Evolutionary conservation across 2,329 filamentous ascomycete genomes (phyloP).

Genomic region (Sclerotinia minor): DNA sequence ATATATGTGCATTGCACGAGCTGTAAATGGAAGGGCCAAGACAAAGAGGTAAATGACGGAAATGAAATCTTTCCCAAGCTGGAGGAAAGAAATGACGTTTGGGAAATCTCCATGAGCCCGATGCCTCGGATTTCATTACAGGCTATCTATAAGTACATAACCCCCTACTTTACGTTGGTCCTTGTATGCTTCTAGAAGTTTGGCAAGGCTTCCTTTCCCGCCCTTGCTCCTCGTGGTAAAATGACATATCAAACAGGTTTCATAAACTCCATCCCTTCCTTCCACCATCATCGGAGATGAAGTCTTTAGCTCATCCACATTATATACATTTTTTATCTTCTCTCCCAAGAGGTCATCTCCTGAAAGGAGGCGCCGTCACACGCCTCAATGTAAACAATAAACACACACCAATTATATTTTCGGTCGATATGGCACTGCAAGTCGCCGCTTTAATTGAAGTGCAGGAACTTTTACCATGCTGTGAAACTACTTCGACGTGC

Average conservation of each 20-base stretch:
- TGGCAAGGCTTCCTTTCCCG: not conserved
- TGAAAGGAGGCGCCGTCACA: not conserved
- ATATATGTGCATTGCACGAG: not conserved
- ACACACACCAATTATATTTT: not conserved
- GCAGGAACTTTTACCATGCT: not conserved
- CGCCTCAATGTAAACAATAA: not conserved
- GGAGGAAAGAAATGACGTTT: conserved; percentile 1
- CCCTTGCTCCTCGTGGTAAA: not conserved
- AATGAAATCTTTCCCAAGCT: conserved; percentile 1
- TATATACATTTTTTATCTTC: not conserved
- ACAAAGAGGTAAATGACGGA: not conserved
- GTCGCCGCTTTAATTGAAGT: not conserved
- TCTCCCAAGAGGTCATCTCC: not conserved
- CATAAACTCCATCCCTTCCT: not conserved
- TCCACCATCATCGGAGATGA: conserved; percentile 6
- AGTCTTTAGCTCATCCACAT: not conserved
- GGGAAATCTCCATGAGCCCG: not conserved
- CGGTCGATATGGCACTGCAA: not conserved
- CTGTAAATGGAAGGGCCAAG: conserved; percentile 7
- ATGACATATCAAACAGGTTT: not conserved
- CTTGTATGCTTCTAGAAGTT: conserved; percentile 13
- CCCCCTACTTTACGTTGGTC: not conserved
- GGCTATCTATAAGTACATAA: not conserved
- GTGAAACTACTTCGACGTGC: not conserved
- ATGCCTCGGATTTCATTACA: not conserved